phyloP scores from a whole-genome alignment of 164 flowering plant genomes.

The Annona squamosa region DNA sequence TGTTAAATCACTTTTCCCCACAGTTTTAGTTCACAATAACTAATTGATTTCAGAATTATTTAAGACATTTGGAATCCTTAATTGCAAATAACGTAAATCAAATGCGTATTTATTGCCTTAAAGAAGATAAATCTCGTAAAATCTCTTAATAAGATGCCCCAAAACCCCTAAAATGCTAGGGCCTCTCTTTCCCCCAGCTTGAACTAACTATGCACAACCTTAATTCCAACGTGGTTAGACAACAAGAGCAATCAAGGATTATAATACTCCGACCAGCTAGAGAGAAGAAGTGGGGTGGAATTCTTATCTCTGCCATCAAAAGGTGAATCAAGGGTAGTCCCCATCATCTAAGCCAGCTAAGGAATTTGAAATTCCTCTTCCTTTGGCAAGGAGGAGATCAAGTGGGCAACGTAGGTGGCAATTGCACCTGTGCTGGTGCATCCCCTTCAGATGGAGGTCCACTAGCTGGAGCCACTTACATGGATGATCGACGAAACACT shows the following conservation, averaged over 20 bases:
- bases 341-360: constrained; percentile 48
- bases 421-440: constrained; percentile 54
- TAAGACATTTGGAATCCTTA: too few species aligned
- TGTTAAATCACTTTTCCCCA: too few species aligned
- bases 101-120: too few species aligned
- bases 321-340: constrained; percentile 46
- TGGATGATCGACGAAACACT: constrained; percentile 40
- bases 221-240: constrained; percentile 39
- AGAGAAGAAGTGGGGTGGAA: constrained; percentile 46
- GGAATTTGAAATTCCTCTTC: constrained; percentile 28
- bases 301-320: constrained; percentile 29
- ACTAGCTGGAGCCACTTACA: constrained; percentile 57
- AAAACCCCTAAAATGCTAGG: too few species aligned
- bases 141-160: too few species aligned
- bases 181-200: too few species aligned
- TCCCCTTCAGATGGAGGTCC: constrained; percentile 49
- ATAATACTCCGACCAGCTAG: constrained; percentile 59
- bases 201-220: too few species aligned
- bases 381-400: constrained; percentile 51
- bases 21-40: too few species aligned
- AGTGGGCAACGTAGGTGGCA: constrained; percentile 52
- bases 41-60: too few species aligned
- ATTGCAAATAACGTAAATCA: too few species aligned
- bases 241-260: constrained; percentile 41
- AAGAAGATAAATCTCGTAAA: too few species aligned